These are phyloP conservation scores for Oryza rufipogon DNA, from an alignment of 176 grass and related monocot genomes.

Conservation along the genomic window DNA sequence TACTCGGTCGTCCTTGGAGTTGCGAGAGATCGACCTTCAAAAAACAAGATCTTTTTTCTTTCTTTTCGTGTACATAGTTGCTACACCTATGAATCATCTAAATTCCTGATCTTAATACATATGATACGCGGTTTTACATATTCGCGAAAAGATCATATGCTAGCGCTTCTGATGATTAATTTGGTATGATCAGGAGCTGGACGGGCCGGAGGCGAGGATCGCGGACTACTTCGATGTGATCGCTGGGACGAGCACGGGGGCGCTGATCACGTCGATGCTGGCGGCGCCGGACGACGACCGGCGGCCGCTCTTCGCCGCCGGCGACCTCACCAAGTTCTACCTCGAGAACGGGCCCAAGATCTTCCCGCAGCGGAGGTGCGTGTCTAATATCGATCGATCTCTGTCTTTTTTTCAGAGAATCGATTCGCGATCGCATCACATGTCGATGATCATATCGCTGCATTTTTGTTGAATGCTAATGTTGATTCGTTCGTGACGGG, in stretches of 20 bases:
- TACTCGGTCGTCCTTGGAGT: too few relatives aligned
- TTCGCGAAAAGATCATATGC: too few relatives aligned
- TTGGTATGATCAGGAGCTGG: slow-evolving; percentile 49
- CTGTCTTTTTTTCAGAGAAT: background rate
- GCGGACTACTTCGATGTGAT: slow-evolving; percentile 73
- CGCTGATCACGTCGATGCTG: slow-evolving; percentile 63
- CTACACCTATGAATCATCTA: too few relatives aligned
- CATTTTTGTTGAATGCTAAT: too few relatives aligned
- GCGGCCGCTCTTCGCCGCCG: slow-evolving; percentile 60
- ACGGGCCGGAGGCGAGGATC: slow-evolving; percentile 57
- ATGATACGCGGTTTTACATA: too few relatives aligned
- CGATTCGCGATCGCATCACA: background rate
- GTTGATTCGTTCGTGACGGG: background rate
- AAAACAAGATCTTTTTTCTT: too few relatives aligned
- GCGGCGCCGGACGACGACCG: slow-evolving; percentile 46
- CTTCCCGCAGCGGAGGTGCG: slow-evolving; percentile 50
- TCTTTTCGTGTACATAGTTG: too few relatives aligned
- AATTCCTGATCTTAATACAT: too few relatives aligned
- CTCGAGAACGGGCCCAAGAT: slow-evolving; percentile 66
- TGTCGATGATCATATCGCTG: background rate
- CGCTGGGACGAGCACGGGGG: slow-evolving; percentile 69
- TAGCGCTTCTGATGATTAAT: too few relatives aligned
- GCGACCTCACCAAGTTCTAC: slow-evolving; percentile 58
- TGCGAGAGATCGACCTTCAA: too few relatives aligned
- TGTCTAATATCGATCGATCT: background rate